Percentiles rank a stretch among this genome's conserved stretches.
phyloP scores from a whole-genome alignment of 371 early-diverging fungal genomes.

The Dinochytrium kinnereticum region DNA sequence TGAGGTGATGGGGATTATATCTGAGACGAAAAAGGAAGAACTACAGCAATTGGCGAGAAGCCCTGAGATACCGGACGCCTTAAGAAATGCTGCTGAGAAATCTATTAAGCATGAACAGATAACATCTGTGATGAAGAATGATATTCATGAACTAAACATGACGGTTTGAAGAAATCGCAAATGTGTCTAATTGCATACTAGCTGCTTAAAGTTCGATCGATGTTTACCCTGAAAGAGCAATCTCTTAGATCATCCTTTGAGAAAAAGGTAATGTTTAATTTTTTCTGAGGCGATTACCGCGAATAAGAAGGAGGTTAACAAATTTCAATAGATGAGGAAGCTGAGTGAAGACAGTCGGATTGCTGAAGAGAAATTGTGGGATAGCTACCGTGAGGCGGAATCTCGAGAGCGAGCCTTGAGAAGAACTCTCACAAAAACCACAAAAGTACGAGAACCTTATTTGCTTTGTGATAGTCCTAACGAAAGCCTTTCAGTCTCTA shows the following conservation, averaged over 20 bases:
- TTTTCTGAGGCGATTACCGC: too few species aligned
- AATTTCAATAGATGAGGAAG: slow-evolving; percentile 44
- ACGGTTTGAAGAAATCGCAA: slow-evolving; percentile 39
- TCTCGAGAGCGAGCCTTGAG: slow-evolving; percentile 55
- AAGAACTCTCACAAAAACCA: slow-evolving; percentile 49
- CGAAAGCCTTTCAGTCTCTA: slow-evolving; percentile 4
- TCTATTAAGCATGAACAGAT: slow-evolving; percentile 53
- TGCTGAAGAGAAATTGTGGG: slow-evolving; percentile 65
- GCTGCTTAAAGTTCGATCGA: slow-evolving; percentile 57
- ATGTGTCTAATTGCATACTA: slow-evolving; percentile 11
- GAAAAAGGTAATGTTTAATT: slow-evolving; percentile 42
- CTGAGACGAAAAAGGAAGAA: slow-evolving; percentile 62
- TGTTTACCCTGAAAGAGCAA: slow-evolving; percentile 60
- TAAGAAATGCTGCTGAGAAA: slow-evolving; percentile 40
- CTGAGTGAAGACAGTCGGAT: slow-evolving; percentile 51
- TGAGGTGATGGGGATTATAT: slow-evolving; percentile 56
- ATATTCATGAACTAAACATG: slow-evolving; percentile 60
- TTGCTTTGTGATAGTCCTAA: background rate
- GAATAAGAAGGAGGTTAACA: background rate
- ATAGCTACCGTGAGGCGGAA: slow-evolving; percentile 60
- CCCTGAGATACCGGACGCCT: slow-evolving; percentile 43
- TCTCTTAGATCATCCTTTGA: slow-evolving; percentile 47
- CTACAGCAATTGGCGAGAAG: slow-evolving; percentile 43
- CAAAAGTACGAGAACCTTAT: slow-evolving; percentile 45
- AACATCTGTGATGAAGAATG: slow-evolving; percentile 41